Percentiles rank a stretch among this genome's conserved stretches.
phyloP scores from a whole-genome alignment of 1,284 basidiomycete species.

The Trichosporon sp. region DNA sequence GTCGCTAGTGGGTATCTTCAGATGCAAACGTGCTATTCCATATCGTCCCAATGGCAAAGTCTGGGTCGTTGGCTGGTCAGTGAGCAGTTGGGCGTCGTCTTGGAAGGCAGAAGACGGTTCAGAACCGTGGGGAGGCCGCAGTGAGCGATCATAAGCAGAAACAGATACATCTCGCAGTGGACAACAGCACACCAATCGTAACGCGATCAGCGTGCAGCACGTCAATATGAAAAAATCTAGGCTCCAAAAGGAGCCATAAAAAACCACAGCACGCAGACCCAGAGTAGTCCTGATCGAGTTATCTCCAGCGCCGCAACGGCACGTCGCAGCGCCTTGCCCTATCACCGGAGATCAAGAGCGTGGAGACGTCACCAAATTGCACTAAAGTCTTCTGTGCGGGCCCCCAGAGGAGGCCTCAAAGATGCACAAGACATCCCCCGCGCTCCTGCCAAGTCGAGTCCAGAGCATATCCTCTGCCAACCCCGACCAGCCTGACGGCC shows the following conservation, averaged over 20 bases:
- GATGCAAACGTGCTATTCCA: no score
- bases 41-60: no score
- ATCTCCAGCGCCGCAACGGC: slow-evolving; percentile 21
- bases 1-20: no score
- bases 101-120: no score
- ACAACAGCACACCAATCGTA: background rate
- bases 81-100: no score
- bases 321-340: background rate
- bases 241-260: slow-evolving; percentile 27
- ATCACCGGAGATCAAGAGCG: background rate
- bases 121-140: no score
- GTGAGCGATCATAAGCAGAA: no score
- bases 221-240: slow-evolving; percentile 41
- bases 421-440: slow-evolving; percentile 29
- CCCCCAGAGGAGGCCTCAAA: background rate
- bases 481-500: no score
- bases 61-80: no score
- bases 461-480: background rate
- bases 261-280: slow-evolving; percentile 45
- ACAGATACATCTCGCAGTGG: background rate
- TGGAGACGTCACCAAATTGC: slow-evolving; percentile 50
- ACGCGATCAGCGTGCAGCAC: background rate
- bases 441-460: slow-evolving; percentile 41
- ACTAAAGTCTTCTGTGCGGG: slow-evolving; percentile 45
- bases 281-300: slow-evolving; percentile 53